A percentile compares a stretch with the other conserved stretches of the same genome.
Evolutionary conservation across 2,329 filamentous ascomycete species (phyloP).

Genomic region (Alternaria arborescens): DNA sequence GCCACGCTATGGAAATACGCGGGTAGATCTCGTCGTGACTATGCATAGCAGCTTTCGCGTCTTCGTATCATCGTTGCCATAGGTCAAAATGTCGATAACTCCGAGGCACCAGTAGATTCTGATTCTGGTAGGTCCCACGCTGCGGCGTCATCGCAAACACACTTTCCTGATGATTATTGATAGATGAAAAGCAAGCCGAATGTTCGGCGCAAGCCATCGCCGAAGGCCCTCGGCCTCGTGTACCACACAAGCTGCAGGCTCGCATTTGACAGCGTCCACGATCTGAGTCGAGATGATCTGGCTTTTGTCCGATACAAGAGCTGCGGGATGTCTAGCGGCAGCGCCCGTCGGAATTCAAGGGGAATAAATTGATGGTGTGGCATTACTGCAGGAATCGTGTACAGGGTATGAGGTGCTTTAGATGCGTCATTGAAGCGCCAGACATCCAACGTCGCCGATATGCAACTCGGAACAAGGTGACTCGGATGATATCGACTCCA

Average conservation of each 20-base stretch:
- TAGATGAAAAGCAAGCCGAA: constrained; percentile 6
- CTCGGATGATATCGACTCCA: neutral
- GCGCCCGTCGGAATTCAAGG: neutral
- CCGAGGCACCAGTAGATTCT: neutral
- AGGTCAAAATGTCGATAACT: too few species aligned
- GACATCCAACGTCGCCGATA: constrained; percentile 12
- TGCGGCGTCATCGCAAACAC: neutral
- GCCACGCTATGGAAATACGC: too few species aligned
- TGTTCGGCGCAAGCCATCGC: constrained; percentile 3
- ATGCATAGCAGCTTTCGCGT: too few species aligned
- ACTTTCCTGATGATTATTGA: neutral
- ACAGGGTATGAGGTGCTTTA: neutral
- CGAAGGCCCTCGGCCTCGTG: neutral
- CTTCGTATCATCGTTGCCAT: too few species aligned
- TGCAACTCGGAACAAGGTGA: neutral
- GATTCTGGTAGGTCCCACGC: neutral
- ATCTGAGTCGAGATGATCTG: neutral
- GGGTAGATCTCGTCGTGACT: too few species aligned
- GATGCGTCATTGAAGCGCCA: constrained; percentile 11
- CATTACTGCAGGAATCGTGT: constrained; percentile 3
- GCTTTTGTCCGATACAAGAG: constrained; percentile 6
- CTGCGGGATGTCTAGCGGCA: constrained; percentile 2
- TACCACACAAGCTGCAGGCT: constrained; percentile 6
- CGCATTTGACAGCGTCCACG: constrained; percentile 9
- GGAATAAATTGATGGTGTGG: neutral